Conservation (phyloP, 495 filamentous ascomycete genomes). For the Aspergillus cristatus region DNA sequence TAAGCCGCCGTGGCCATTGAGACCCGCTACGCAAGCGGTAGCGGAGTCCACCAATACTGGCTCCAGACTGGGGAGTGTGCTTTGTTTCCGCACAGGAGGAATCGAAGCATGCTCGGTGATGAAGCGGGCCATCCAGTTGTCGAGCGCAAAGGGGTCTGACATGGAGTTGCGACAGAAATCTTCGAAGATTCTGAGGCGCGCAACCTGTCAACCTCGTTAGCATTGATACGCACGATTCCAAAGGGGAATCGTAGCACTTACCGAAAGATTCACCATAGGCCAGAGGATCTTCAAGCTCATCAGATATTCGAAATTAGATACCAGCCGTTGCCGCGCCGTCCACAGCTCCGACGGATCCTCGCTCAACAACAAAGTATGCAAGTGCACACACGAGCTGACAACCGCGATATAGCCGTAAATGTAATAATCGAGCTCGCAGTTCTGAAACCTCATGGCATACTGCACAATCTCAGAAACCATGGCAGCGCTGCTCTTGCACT, state of each 20-base stretch:
- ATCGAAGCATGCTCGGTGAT: slow-evolving; percentile 15
- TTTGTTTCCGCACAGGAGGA: slow-evolving; percentile 5
- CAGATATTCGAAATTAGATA: slow-evolving; percentile 16
- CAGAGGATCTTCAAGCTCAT: slow-evolving; percentile 15
- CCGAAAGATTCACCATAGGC: slow-evolving; percentile 13
- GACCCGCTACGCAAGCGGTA: too few species aligned
- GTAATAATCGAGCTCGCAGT: slow-evolving; percentile 15
- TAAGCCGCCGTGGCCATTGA: too few species aligned
- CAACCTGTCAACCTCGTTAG: slow-evolving; percentile 7
- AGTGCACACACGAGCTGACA: slow-evolving; percentile 19
- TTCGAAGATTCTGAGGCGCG: slow-evolving; percentile 13
- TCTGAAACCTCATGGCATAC: slow-evolving; percentile 6
- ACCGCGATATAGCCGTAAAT: slow-evolving; percentile 18
- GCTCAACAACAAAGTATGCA: slow-evolving; percentile 14
- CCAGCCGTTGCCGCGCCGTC: slow-evolving; percentile 9
- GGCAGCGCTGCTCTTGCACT: slow-evolving; percentile 13
- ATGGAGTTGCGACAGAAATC: slow-evolving; percentile 12
- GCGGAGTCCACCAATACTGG: background rate
- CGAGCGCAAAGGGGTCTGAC: slow-evolving; percentile 14
- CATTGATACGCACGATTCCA: background rate
- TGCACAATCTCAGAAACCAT: slow-evolving; percentile 10
- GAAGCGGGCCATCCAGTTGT: slow-evolving; percentile 22
- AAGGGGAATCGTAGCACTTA: slow-evolving; percentile 1
- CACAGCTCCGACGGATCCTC: slow-evolving; percentile 7
- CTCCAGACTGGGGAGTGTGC: background rate